These are phyloP conservation scores for Euphorbia peplus DNA, from an alignment of 345 rosid species.

Conservation along the genomic window DNA sequence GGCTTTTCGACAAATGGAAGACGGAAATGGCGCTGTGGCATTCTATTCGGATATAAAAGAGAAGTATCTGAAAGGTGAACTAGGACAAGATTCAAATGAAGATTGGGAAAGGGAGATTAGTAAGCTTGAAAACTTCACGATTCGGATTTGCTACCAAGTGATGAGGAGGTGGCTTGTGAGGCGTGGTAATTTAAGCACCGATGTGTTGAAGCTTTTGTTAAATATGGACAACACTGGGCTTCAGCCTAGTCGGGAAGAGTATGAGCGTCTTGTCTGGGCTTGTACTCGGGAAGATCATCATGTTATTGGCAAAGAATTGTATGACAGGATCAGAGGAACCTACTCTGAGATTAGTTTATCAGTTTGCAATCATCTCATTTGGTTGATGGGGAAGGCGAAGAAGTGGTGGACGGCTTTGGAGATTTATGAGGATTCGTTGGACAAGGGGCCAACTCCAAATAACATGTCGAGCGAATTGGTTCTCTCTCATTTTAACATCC, in stretches of 20 bases:
- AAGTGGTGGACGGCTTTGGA: constrained; percentile 99
- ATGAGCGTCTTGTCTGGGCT: constrained; percentile 88
- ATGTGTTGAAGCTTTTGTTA: constrained; percentile 60
- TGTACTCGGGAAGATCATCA: constrained; percentile 78
- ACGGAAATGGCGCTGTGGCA: constrained; percentile 69
- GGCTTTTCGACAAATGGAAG: constrained; percentile 77
- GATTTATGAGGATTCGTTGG: constrained; percentile 85
- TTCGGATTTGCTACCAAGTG: constrained; percentile 75
- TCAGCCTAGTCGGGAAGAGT: constrained; percentile 51
- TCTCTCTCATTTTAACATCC: constrained; percentile 66
- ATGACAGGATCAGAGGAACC: constrained; percentile 62
- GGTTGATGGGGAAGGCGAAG: constrained; percentile 93
- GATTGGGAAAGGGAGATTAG: constrained; percentile 64
- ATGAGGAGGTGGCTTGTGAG: constrained; percentile 81
- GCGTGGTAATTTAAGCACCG: constrained; percentile 42
- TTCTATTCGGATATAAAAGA: constrained; percentile 64
- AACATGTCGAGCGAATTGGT: constrained; percentile 65
- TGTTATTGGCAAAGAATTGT: constrained; percentile 67
- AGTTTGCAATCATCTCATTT: constrained; percentile 92
- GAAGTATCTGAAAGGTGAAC: constrained; percentile 51
- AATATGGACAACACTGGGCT: constrained; percentile 67
- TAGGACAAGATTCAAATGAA: constrained; percentile 37
- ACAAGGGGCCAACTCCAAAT: constrained; percentile 82
- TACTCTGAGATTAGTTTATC: constrained; percentile 60
- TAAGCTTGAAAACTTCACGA: constrained; percentile 59